Percentiles rank a stretch among this genome's conserved stretches.
Evolutionary conservation across 805 yeast genomes (phyloP).

Genomic region (Candida sithepensis): DNA sequence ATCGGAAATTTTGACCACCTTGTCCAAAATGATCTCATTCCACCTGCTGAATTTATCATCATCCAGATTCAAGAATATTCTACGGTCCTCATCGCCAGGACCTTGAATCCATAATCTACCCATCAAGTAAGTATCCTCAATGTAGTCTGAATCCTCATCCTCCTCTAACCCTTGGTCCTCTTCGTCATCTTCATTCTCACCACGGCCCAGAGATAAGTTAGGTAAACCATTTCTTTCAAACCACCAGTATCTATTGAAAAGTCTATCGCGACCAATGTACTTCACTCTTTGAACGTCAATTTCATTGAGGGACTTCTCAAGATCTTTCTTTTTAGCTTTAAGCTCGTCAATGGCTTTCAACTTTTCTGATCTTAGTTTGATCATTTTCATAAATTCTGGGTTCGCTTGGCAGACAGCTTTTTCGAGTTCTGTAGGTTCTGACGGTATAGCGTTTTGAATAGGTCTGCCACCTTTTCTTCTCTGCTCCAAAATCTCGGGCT

Average conservation of each 20-base stretch:
- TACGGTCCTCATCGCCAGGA: constrained; percentile 52
- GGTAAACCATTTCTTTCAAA: constrained; percentile 84
- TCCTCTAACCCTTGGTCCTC: constrained; percentile 37
- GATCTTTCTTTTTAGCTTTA: constrained; percentile 43
- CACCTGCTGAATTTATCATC: constrained; percentile 40
- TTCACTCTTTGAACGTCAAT: constrained; percentile 75
- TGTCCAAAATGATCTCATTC: constrained; percentile 11
- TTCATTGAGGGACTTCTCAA: constrained; percentile 62
- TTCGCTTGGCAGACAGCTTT: constrained; percentile 37
- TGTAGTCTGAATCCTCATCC: constrained; percentile 45
- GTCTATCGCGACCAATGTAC: constrained; percentile 77
- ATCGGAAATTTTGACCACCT: constrained; percentile 1
- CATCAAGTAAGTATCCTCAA: constrained; percentile 49
- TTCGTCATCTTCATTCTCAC: constrained; percentile 31
- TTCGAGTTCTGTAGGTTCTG: constrained; percentile 33
- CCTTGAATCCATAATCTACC: constrained; percentile 66
- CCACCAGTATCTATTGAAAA: constrained; percentile 93
- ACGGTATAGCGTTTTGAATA: constrained; percentile 23
- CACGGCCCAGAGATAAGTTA: constrained; percentile 25
- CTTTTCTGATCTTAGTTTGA: constrained; percentile 42
- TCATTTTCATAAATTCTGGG: constrained; percentile 39
- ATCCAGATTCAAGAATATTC: constrained; percentile 17
- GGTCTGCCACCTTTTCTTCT: constrained; percentile 27
- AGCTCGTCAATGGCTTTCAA: constrained; percentile 42
- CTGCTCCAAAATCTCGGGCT: constrained; percentile 19